Conservation (phyloP, 768 basidiomycete species). For the Tylopilus rubrobrunneus region DNA sequence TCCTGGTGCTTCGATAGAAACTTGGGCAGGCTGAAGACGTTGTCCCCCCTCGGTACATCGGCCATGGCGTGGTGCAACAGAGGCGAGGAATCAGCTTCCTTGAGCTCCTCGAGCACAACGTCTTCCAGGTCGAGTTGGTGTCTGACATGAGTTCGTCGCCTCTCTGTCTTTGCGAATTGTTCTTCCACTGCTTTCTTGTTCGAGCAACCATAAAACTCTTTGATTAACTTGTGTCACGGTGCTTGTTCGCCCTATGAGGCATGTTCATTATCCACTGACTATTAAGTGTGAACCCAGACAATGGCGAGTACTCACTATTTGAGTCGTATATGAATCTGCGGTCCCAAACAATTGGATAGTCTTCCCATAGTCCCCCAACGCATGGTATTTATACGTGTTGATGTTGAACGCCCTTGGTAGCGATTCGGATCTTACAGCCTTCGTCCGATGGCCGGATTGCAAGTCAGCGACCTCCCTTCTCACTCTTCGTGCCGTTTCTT, state of each 20-base stretch:
- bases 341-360: conserved; percentile 1
- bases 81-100: background rate
- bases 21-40: background rate
- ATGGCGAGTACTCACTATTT: background rate
- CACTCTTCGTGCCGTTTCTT: background rate
- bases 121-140: background rate
- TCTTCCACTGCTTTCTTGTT: conserved; percentile 14
- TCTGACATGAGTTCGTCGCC: background rate
- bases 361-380: conserved; percentile 22
- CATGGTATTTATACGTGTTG: conserved; percentile 29
- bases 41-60: background rate
- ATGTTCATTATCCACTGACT: no score
- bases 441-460: background rate
- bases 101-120: background rate
- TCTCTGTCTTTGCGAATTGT: conserved; percentile 10
- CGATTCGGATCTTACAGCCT: no score
- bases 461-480: background rate
- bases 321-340: background rate
- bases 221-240: conserved; percentile 18
- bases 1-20: conserved; percentile 1
- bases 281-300: no score
- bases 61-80: conserved; percentile 5
- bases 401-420: conserved; percentile 19
- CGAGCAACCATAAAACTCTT: conserved; percentile 22
- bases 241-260: background rate